Evolutionary conservation across 2,329 filamentous ascomycete genomes (phyloP).

Genomic region (Tolypocladium amazonense): DNA sequence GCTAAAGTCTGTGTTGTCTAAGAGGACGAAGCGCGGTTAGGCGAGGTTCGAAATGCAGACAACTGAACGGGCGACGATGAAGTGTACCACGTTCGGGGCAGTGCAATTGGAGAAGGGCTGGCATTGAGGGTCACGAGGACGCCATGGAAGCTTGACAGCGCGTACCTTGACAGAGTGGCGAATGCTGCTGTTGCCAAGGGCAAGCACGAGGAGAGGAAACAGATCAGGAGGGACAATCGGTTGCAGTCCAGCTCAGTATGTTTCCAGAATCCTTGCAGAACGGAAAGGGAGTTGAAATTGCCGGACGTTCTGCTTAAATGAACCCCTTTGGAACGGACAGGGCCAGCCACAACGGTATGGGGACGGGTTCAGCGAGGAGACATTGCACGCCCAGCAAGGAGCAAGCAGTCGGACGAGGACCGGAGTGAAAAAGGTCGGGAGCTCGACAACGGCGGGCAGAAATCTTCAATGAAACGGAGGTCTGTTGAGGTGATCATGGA

Average conservation of each 20-base stretch:
- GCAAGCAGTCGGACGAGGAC: not conserved
- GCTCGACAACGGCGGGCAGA: not conserved
- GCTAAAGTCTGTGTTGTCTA: not conserved
- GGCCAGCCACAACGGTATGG: not conserved
- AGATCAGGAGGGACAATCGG: not conserved
- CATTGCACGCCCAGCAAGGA: not conserved
- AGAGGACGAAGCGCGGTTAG: not conserved
- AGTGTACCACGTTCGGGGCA: not conserved
- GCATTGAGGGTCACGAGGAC: not conserved
- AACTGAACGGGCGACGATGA: not conserved
- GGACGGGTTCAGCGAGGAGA: not conserved
- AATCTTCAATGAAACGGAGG: not conserved
- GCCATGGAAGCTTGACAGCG: not conserved
- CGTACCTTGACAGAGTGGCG: not conserved
- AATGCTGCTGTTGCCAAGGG: not conserved
- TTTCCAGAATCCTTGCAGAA: not conserved
- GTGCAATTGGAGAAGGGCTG: not conserved
- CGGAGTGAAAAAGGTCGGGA: not conserved
- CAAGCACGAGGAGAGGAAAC: not conserved
- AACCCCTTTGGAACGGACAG: not conserved
- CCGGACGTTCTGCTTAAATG: not conserved
- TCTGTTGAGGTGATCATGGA: not conserved
- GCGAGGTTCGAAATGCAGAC: not conserved
- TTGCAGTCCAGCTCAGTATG: not conserved
- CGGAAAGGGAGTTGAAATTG: not conserved